These are phyloP conservation scores for Truncatella angustata DNA, from an alignment of 2,329 filamentous ascomycete genomes.

Conservation along the genomic window DNA sequence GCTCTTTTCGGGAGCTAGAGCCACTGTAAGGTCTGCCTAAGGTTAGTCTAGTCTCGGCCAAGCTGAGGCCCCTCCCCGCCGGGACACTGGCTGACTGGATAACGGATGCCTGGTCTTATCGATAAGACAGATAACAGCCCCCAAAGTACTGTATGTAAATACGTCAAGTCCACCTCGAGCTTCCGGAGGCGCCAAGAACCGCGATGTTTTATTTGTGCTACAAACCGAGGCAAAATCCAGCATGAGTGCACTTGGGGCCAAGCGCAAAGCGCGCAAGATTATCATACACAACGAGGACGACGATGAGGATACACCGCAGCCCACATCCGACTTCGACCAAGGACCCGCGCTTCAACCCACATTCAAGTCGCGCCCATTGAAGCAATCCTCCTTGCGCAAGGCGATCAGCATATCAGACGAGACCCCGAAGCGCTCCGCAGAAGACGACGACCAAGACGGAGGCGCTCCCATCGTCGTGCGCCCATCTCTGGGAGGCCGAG, in stretches of 20 bases:
- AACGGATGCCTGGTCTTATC: too few relatives aligned
- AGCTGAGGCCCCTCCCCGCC: too few relatives aligned
- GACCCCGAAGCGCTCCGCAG: constrained; percentile 25
- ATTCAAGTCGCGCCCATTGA: constrained; percentile 50
- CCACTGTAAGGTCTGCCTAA: too few relatives aligned
- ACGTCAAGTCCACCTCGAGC: too few relatives aligned
- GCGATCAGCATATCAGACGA: constrained; percentile 48
- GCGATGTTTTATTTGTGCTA: too few relatives aligned
- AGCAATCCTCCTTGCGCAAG: constrained; percentile 58
- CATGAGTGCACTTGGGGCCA: constrained; percentile 56
- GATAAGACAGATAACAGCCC: constrained; percentile 8
- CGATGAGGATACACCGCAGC: constrained; percentile 23
- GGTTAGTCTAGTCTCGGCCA: too few relatives aligned
- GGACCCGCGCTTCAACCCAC: constrained; percentile 34
- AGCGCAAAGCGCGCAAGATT: constrained; percentile 75
- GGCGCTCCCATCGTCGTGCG: constrained; percentile 48
- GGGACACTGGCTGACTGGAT: too few relatives aligned
- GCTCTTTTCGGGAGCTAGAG: not conserved
- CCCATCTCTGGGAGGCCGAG: constrained; percentile 41
- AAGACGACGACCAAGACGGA: constrained; percentile 42
- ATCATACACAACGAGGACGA: constrained; percentile 68
- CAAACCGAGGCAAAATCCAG: constrained; percentile 15
- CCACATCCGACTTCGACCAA: constrained; percentile 19
- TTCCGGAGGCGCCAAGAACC: not conserved
- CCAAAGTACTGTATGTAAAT: too few relatives aligned